Percentiles rank a stretch among this genome's conserved stretches.
These are phyloP conservation scores for Tremella yokohamensis DNA, from an alignment of 768 basidiomycete species.

Conservation along the genomic window DNA sequence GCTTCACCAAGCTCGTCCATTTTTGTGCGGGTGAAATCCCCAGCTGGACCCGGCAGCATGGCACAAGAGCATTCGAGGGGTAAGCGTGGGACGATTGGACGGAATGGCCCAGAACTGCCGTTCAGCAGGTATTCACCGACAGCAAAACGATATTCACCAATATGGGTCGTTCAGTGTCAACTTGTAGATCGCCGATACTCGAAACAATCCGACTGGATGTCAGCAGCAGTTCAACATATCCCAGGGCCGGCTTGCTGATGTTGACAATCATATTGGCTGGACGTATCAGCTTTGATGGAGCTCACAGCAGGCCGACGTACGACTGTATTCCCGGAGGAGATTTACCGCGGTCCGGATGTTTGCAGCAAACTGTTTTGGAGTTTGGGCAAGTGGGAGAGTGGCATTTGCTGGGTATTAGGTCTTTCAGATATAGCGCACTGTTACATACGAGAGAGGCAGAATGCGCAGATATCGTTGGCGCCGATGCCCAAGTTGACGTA, in stretches of 20 bases:
- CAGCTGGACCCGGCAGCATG: conserved; percentile 39
- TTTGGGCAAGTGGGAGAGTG: conserved; percentile 20
- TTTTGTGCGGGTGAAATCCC: conserved; percentile 38
- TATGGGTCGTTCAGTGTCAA: conserved; percentile 33
- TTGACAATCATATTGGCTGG: conserved; percentile 43
- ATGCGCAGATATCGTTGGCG: conserved; percentile 48
- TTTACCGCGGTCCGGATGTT: conserved; percentile 37
- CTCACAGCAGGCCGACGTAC: conserved; percentile 21
- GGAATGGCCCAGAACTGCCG: conserved; percentile 19
- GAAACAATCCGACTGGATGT: conserved; percentile 37
- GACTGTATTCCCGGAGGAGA: conserved; percentile 24
- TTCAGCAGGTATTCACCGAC: neutral
- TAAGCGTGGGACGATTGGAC: conserved; percentile 35
- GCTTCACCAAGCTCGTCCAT: conserved; percentile 44
- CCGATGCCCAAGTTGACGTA: conserved; percentile 47
- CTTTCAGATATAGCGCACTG: neutral
- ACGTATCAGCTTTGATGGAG: neutral
- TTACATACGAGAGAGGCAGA: conserved; percentile 39
- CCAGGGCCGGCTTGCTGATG: conserved; percentile 23
- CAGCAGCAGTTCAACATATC: neutral
- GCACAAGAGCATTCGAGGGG: conserved; percentile 46
- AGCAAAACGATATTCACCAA: conserved; percentile 18
- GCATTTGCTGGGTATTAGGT: conserved; percentile 22
- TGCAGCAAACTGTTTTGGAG: conserved; percentile 36
- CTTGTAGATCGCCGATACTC: conserved; percentile 41